Conservation (phyloP, 2,329 filamentous ascomycete species). For the Plenodomus biglobosus region DNA sequence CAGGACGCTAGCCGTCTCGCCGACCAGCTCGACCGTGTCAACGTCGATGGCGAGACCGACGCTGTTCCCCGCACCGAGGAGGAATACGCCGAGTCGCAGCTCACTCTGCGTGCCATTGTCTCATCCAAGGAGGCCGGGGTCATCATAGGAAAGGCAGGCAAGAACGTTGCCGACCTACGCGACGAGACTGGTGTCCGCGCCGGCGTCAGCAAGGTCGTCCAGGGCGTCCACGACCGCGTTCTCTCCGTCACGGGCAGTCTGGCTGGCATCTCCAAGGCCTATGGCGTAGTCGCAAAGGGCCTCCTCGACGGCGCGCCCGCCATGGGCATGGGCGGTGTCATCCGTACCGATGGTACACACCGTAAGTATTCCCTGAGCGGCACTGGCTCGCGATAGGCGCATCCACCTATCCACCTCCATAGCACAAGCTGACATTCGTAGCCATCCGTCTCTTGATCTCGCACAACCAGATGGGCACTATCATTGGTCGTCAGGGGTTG, state of each 20-base stretch:
- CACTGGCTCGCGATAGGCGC: background rate
- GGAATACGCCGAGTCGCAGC: constrained; percentile 88
- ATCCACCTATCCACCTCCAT: background rate
- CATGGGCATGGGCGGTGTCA: constrained; percentile 92
- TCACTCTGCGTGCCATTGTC: constrained; percentile 95
- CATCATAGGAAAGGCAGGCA: constrained; percentile 97
- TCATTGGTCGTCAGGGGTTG: constrained; percentile 92
- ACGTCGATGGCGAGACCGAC: constrained; percentile 59
- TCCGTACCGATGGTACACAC: constrained; percentile 83
- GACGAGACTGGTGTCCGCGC: constrained; percentile 98
- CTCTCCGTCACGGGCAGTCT: constrained; percentile 91
- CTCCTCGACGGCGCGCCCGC: constrained; percentile 90
- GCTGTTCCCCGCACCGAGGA: constrained; percentile 88
- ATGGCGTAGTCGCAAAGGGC: constrained; percentile 87
- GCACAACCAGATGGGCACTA: constrained; percentile 99
- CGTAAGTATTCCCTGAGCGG: constrained; percentile 62
- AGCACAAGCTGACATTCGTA: constrained; percentile 47
- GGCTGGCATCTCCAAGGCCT: constrained; percentile 86
- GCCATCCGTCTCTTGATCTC: constrained; percentile 98
- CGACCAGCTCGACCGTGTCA: constrained; percentile 48
- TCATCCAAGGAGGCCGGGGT: constrained; percentile 98
- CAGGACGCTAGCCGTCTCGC: constrained; percentile 43
- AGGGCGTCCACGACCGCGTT: constrained; percentile 95
- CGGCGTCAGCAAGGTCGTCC: constrained; percentile 97
- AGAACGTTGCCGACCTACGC: constrained; percentile 95